phyloP scores from a whole-genome alignment of 768 basidiomycete species.

The Hygrocybe coccinea region DNA sequence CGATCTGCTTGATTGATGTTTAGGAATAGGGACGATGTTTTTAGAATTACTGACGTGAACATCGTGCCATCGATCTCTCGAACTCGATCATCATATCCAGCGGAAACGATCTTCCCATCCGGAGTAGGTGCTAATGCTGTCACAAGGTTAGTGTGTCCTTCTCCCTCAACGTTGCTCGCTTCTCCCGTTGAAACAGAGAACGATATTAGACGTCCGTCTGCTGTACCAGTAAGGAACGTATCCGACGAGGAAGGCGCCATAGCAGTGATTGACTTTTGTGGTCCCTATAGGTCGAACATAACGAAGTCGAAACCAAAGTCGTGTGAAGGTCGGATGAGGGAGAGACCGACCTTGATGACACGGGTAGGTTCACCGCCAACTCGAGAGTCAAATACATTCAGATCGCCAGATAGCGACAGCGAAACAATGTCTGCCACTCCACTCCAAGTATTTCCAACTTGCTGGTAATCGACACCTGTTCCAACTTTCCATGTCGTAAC shows the following conservation, averaged over 20 bases:
- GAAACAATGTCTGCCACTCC: constrained; percentile 69
- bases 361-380: constrained; percentile 54
- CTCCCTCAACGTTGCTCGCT: constrained; percentile 49
- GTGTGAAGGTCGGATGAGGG: neutral
- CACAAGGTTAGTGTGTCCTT: constrained; percentile 67
- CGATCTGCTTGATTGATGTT: constrained; percentile 33
- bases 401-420: constrained; percentile 73
- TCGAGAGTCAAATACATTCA: constrained; percentile 80
- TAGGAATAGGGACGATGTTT: neutral
- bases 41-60: constrained; percentile 46
- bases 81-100: constrained; percentile 78
- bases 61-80: constrained; percentile 52
- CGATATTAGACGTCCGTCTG: constrained; percentile 69
- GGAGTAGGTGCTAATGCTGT: constrained; percentile 50
- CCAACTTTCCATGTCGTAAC: constrained; percentile 69
- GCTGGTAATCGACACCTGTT: constrained; percentile 70
- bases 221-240: constrained; percentile 80
- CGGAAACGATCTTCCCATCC: constrained; percentile 55
- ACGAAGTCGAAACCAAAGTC: neutral
- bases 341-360: constrained; percentile 52
- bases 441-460: constrained; percentile 86
- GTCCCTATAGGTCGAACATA: constrained; percentile 50
- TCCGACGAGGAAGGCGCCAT: constrained; percentile 38
- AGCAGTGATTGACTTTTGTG: constrained; percentile 77
- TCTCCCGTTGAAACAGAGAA: constrained; percentile 50